Evolutionary conservation across 2,329 filamentous ascomycete species (phyloP).

Genomic region (Paecilomyces formosus): DNA sequence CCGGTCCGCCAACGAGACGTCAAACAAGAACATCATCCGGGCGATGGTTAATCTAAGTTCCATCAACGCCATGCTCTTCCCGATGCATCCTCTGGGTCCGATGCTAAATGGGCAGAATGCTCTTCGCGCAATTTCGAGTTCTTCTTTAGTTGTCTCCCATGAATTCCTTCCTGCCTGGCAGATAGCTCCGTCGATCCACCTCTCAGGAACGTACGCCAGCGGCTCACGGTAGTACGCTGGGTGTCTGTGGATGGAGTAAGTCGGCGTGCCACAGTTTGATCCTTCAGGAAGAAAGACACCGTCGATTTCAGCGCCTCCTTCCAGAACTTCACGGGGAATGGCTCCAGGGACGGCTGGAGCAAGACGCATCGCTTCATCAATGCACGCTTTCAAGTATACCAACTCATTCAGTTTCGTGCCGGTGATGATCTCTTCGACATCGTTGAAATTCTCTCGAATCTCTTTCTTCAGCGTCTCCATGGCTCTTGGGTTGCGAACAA

Average conservation of each 20-base stretch:
- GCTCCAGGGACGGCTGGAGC: constrained; percentile 31
- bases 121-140: constrained; percentile 48
- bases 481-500: constrained; percentile 25
- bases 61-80: constrained; percentile 37
- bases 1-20: constrained; percentile 27
- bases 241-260: constrained; percentile 64
- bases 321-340: constrained; percentile 30
- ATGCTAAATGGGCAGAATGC: constrained; percentile 61
- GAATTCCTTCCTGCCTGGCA: constrained; percentile 27
- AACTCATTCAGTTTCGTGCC: constrained; percentile 27
- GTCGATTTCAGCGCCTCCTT: constrained; percentile 29
- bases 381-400: constrained; percentile 33
- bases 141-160: constrained; percentile 41
- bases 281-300: constrained; percentile 40
- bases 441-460: constrained; percentile 26
- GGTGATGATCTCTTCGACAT: constrained; percentile 30
- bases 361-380: constrained; percentile 36
- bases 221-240: constrained; percentile 54
- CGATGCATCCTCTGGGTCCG: constrained; percentile 35
- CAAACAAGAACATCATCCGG: constrained; percentile 31
- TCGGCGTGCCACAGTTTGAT: constrained; percentile 56
- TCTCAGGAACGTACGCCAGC: constrained; percentile 54
- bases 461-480: constrained; percentile 27
- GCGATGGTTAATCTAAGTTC: constrained; percentile 35
- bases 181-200: constrained; percentile 52